Conservation (phyloP, 2,329 filamentous ascomycete species). For the Colletotrichum australisinense region DNA sequence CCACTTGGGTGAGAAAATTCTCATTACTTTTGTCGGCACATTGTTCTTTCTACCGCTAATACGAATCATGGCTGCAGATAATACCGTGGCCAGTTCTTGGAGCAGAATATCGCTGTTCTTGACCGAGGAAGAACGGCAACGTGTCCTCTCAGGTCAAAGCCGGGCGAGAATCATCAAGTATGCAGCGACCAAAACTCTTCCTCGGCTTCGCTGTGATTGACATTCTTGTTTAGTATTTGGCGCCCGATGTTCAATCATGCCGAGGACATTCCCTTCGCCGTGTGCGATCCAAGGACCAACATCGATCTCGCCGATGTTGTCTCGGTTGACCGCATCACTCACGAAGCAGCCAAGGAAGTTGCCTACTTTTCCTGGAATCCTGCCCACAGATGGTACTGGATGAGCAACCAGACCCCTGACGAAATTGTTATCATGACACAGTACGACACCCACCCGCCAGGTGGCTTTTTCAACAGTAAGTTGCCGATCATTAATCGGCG, state of each 20-base stretch:
- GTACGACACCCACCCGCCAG: slow-evolving; percentile 8
- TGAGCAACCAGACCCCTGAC: slow-evolving; percentile 8
- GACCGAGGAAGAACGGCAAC: background rate
- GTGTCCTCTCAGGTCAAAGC: background rate
- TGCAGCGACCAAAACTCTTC: background rate
- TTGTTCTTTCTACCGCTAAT: background rate
- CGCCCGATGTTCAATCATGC: slow-evolving; percentile 1
- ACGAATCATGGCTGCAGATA: background rate
- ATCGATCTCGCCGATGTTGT: slow-evolving; percentile 1
- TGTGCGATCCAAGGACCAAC: slow-evolving; percentile 3
- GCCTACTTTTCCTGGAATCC: slow-evolving; percentile 1
- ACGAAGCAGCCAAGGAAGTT: background rate
- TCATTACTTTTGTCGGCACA: too few species aligned
- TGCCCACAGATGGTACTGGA: slow-evolving; percentile 3
- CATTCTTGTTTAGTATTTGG: background rate
- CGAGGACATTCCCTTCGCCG: slow-evolving; percentile 3
- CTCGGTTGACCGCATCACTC: background rate
- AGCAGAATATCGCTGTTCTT: background rate
- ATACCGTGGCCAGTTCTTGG: slow-evolving; percentile 7
- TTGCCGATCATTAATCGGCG: background rate
- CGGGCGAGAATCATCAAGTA: slow-evolving; percentile 13
- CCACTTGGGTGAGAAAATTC: background rate
- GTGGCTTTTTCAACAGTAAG: slow-evolving; percentile 11
- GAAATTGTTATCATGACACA: slow-evolving; percentile 4
- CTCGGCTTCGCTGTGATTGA: background rate